Base-by-base conservation (phyloP, 805 yeast genomes). In the Starmera caribaea region DNA sequence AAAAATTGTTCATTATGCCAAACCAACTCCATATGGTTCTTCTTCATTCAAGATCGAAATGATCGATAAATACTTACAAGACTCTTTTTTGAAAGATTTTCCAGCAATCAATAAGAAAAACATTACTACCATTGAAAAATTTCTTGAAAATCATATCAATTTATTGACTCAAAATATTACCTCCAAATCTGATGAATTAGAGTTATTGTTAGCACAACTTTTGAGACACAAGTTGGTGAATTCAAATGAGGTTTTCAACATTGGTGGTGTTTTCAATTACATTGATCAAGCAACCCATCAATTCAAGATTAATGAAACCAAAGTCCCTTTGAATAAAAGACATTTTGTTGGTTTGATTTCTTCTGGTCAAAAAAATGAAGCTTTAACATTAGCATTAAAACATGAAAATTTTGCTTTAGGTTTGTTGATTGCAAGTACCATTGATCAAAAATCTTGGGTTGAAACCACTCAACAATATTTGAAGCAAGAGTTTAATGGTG, bases 371-470 rank as follows among this genome's bases (percentile, higher is more conserved):
- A 73, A 78, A 17, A 75, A 73, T 12, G 71, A 68, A 5, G 96
- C 96, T 0, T 59, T 88, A 36, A 65, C 70, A 17, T 62, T 68
- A 40, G 79, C 92, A 1, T 55, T 88, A 15, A 65, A 71, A 2
- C 72, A 74, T 39, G 72, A 76, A 9, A 84, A 85, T 47, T 89
- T 85, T 81, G 78, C 90, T 0, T 66, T 88, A 57, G 82, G 96
- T 0, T 59, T 90, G 40, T 55, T 87, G 27, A 63, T 89, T 37
- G 79, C 94, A 1, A 72, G 79, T 43, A 57, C 85, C 14, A 62
- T 76, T 24, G 81, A 92, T 3, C 72, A 74, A 16, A 79, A 75
- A 4, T 66, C 68, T 31, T 80, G 83, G 73, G 59, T 73, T 5
- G 60, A 62, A 29, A 71, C 81, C 3, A 79, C 81, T 6, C 66